Base-by-base conservation (phyloP, 106 monocot species). In the Cymbidium sinense region DNA sequence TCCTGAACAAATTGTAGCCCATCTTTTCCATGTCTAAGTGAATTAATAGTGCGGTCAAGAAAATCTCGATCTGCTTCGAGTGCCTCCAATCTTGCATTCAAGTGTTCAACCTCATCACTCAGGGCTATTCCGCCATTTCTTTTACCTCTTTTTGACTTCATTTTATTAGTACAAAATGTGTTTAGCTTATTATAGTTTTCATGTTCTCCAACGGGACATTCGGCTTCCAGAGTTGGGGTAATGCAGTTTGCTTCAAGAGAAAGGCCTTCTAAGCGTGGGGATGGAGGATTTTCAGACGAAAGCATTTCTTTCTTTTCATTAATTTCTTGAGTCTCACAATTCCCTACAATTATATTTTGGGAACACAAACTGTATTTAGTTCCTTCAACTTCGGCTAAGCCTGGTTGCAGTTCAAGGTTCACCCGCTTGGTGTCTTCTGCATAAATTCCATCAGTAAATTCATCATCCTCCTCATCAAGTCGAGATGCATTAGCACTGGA, bases 41-140 rank as follows among this genome's bases (percentile, higher is more conserved):
- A 75, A 41, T 74, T 65, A 75, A 75, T 44, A 50, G 81, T 50
- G 11, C 75, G 81, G 29, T 81, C 81, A 27, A 76, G 75, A 69
- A 81, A 81, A 76, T 76, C 73, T 34, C 76, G 65, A 50, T 81
- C 76, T 11, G 74, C 65, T 51, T 81, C 81, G 36, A 81, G 81
- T 67, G 81, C 81, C 69, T 81, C 81, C 76, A 81, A 76, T 37
- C 81, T 81, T 43, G 55, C 64, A 69, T 44, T 64, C 39, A 81
- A 75, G n/a, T 76, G 81, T 34, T 51, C 55, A 75, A 81, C 33
- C 35, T 76, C 81, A 76, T 81, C 51, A 47, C 81, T 75, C 27
- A 81, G 37, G 64, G 75, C 41, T 30, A 67, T 12, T 75, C 58
- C 41, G 6, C 75, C 81, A 34, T 51, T 69, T 33, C 39, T 76